Evolutionary conservation across 805 yeast genomes (phyloP).

Genomic region (Sungouiozyma ichnusensis): DNA sequence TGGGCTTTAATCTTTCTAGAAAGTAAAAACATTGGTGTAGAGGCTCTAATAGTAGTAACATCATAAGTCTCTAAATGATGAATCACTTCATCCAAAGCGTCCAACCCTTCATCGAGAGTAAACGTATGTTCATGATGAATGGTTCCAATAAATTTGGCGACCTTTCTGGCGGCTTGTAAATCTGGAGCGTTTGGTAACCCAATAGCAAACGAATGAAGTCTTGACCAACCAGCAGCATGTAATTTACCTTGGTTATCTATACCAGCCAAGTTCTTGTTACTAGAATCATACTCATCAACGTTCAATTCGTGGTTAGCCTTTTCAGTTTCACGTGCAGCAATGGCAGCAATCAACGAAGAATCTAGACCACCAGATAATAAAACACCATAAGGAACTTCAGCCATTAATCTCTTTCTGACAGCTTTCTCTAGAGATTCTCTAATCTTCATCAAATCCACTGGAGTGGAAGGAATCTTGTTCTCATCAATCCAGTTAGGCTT

Average conservation of each 20-base stretch:
- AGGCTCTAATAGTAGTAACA: slow-evolving; percentile 97
- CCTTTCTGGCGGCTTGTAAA: slow-evolving; percentile 89
- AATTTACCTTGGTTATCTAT: slow-evolving; percentile 82
- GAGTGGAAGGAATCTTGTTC: slow-evolving; percentile 57
- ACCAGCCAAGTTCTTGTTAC: slow-evolving; percentile 69
- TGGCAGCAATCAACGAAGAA: slow-evolving; percentile 90
- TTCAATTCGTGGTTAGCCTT: slow-evolving; percentile 35
- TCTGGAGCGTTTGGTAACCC: slow-evolving; percentile 98
- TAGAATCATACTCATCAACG: slow-evolving; percentile 37
- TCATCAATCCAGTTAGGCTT: slow-evolving; percentile 94
- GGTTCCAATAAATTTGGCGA: slow-evolving; percentile 91
- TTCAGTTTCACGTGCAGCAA: slow-evolving; percentile 92
- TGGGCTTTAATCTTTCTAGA: slow-evolving; percentile 97
- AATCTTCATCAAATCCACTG: slow-evolving; percentile 59
- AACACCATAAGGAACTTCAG: slow-evolving; percentile 99
- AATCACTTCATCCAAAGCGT: slow-evolving; percentile 89
- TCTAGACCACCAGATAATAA: slow-evolving; percentile 95
- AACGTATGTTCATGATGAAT: slow-evolving; percentile 97
- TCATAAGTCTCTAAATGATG: slow-evolving; percentile 95
- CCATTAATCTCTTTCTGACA: slow-evolving; percentile 98
- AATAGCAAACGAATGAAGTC: slow-evolving; percentile 90
- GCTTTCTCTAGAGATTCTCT: slow-evolving; percentile 84
- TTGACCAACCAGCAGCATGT: slow-evolving; percentile 65
- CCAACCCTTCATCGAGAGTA: slow-evolving; percentile 93
- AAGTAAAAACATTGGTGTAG: slow-evolving; percentile 96